Evolutionary conservation across 306 rosid genomes (phyloP).

Genomic region (Trichosanthes truncata): DNA sequence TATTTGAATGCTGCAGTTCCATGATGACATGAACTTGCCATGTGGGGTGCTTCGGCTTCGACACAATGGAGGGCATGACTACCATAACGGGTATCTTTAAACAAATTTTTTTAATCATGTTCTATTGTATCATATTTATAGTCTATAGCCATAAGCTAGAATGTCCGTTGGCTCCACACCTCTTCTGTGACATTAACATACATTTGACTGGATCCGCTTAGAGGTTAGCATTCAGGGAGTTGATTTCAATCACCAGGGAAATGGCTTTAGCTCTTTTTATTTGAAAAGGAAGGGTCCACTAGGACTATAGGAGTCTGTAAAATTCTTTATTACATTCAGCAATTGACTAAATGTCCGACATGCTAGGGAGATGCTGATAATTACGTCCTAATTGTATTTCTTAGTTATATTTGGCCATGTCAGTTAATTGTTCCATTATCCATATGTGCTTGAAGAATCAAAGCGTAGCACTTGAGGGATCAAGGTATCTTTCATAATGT

Average conservation of each 20-base stretch:
- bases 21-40: constrained; percentile 84
- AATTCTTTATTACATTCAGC: neutral
- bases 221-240: neutral
- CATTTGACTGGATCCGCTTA: neutral
- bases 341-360: neutral
- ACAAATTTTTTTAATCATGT: neutral
- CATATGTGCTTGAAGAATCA: neutral
- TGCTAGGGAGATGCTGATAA: neutral
- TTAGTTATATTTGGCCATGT: neutral
- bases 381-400: neutral
- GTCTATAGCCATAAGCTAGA: neutral
- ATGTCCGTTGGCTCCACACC: neutral
- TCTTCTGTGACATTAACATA: neutral
- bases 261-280: neutral
- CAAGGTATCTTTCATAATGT: neutral
- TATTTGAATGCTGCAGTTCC: constrained; percentile 41
- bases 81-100: constrained; percentile 68
- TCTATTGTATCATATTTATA: neutral
- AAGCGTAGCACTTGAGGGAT: neutral
- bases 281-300: neutral
- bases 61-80: constrained; percentile 69
- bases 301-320: neutral
- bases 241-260: neutral
- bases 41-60: constrained; percentile 85
- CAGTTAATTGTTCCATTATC: neutral